Evolutionary conservation across 176 grass and related monocot species (phyloP).

Genomic region (Avena insularis): DNA sequence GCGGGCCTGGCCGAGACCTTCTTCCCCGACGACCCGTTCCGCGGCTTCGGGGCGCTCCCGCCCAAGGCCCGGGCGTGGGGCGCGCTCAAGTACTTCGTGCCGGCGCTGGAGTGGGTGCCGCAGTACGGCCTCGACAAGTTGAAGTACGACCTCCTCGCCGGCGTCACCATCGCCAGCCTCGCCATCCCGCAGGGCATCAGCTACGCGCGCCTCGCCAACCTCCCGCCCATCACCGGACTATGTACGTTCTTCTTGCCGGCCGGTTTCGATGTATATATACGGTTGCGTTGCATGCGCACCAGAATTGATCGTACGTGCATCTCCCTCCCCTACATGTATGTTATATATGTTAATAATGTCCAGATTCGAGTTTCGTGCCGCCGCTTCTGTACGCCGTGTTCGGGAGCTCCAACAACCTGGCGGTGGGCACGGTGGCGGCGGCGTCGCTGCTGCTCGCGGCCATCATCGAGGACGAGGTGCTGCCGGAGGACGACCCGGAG

Average conservation of each 20-base stretch:
- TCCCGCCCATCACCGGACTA: constrained; percentile 86
- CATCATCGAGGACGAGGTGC: constrained; percentile 61
- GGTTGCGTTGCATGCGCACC: not conserved
- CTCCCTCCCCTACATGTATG: too few relatives aligned
- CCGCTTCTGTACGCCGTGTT: constrained; percentile 91
- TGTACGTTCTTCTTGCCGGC: constrained; percentile 42
- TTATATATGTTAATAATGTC: not conserved
- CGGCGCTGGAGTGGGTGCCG: constrained; percentile 72
- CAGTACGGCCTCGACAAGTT: constrained; percentile 61
- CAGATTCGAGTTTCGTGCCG: constrained; percentile 95
- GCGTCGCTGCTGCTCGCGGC: constrained; percentile 86
- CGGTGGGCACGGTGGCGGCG: constrained; percentile 91
- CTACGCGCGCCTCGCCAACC: constrained; percentile 89
- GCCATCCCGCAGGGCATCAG: constrained; percentile 99
- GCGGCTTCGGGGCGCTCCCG: constrained; percentile 53
- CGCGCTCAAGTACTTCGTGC: constrained; percentile 77
- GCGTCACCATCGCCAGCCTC: constrained; percentile 95
- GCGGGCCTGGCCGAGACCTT: constrained; percentile 74
- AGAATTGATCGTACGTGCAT: not conserved
- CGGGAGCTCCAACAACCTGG: constrained; percentile 88
- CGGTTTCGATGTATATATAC: not conserved
- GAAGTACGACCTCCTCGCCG: constrained; percentile 87
- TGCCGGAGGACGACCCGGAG: constrained; percentile 50
- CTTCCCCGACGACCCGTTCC: constrained; percentile 94
- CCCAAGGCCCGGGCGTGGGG: constrained; percentile 41